Evolutionary conservation across 306 rosid genomes (phyloP), one percentile per base, ranked within the genome.

Genomic region (Ormosia emarginata): DNA sequence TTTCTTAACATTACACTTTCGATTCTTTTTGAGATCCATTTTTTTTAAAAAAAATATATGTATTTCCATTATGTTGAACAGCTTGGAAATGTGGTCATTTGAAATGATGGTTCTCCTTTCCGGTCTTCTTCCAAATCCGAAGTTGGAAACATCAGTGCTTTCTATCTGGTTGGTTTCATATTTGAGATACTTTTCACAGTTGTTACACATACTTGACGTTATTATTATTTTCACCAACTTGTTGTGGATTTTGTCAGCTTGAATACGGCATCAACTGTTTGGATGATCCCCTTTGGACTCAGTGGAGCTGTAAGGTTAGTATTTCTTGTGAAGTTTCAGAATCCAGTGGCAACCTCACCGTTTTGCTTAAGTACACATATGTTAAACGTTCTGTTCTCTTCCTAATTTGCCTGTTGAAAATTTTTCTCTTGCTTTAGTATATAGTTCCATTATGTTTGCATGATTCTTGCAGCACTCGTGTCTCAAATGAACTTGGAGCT

Each of bases 221-320:
- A 30, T 53, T 14, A n/a, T 55, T 52, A 4, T 53, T 75, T 53
- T 77, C 30, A 6, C 36, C 24, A 64, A 6, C 46, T 14, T 47
- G 29, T 29, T n/a, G 2, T 75, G 40, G 15, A 68, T 49, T 70
- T 73, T 82, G 12, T 80, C 87, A 92, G 97, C 79, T 85, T 92
- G 67, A 92, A 89, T 79, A 89, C 94, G 12, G 58, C 79, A 11
- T 59, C 88, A 74, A 43, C 66, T 7, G 85, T 78, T 79, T 94
- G 98, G 97, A 89, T 87, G 94, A 87, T 94, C 79, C 90, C 95
- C 11, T 90, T 85, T 80, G 95, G 97, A 79, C 88, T 94, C 14
- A 84, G 98, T 81, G 83, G 87, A 79, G 94, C 97, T 43, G 83
- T 81, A 55, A 92, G 98, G 97, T 94, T 59, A 90, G 86, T 44